Evolutionary conservation across 208 protist species (phyloP).

Genomic region (Tritrichomonas musculus): DNA sequence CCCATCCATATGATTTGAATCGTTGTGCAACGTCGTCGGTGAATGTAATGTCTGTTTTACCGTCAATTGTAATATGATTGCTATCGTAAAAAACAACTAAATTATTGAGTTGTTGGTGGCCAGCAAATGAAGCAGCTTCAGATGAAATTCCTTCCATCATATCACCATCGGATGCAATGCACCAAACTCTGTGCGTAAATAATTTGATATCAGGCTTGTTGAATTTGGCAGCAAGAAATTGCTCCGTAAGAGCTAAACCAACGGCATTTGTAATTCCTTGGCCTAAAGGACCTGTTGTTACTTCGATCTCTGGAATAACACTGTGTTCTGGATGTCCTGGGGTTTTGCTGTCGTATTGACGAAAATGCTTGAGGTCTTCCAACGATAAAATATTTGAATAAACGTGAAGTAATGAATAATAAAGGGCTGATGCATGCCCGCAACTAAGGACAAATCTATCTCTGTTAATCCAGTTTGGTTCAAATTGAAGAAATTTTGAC

Average conservation of each 20-base stretch:
- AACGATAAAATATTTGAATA: slow-evolving; percentile 67
- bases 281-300: slow-evolving; percentile 97
- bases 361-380: slow-evolving; percentile 92
- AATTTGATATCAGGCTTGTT: slow-evolving; percentile 78
- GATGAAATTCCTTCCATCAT: slow-evolving; percentile 66
- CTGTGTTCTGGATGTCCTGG: slow-evolving; percentile 93
- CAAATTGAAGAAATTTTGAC: slow-evolving; percentile 79
- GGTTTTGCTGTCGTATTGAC: slow-evolving; percentile 74
- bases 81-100: slow-evolving; percentile 65
- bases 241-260: slow-evolving; percentile 37
- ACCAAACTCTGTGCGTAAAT: slow-evolving; percentile 87
- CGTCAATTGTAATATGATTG: slow-evolving; percentile 56
- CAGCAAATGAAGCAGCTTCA: slow-evolving; percentile 60
- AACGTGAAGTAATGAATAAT: slow-evolving; percentile 94
- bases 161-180: slow-evolving; percentile 95
- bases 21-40: slow-evolving; percentile 80
- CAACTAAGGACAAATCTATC: slow-evolving; percentile 98
- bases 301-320: slow-evolving; percentile 83
- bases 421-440: slow-evolving; percentile 95
- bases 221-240: slow-evolving; percentile 69
- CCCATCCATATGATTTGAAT: slow-evolving; percentile 87
- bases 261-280: slow-evolving; percentile 74
- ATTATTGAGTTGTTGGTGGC: slow-evolving; percentile 53
- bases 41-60: slow-evolving; percentile 81
- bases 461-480: slow-evolving; percentile 83